A percentile compares a stretch with the other conserved stretches of the same genome.
phyloP scores from a whole-genome alignment of 2,329 filamentous ascomycete species.

The Gyromitra esculenta region DNA sequence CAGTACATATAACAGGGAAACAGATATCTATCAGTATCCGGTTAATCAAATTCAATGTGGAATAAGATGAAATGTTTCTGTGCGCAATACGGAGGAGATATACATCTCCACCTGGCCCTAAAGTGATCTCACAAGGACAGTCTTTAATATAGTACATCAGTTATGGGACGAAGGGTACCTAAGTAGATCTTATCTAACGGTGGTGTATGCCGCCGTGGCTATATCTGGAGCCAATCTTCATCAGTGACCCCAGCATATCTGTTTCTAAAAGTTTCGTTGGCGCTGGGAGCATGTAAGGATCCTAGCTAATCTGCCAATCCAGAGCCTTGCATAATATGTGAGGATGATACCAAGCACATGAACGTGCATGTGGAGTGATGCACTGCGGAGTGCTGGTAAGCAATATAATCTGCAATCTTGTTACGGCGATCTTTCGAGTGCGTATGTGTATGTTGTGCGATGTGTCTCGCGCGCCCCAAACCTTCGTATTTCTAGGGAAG shows the following conservation, averaged over 20 bases:
- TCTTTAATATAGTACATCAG: background rate
- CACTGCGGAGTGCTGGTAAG: background rate
- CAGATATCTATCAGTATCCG: background rate
- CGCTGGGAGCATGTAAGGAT: background rate
- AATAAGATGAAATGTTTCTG: background rate
- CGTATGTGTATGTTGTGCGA: background rate
- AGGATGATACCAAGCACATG: slow-evolving; percentile 21
- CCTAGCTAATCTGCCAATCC: slow-evolving; percentile 35
- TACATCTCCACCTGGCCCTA: background rate
- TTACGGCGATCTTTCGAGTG: slow-evolving; percentile 20
- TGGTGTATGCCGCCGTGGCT: background rate
- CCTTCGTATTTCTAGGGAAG: background rate
- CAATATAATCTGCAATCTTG: slow-evolving; percentile 13
- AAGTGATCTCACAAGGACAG: slow-evolving; percentile 7
- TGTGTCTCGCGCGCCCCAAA: background rate
- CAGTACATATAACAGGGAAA: background rate
- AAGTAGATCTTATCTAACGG: background rate
- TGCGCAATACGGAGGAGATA: background rate
- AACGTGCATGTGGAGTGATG: slow-evolving; percentile 1
- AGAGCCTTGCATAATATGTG: background rate
- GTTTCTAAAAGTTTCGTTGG: slow-evolving; percentile 20
- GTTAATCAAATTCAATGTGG: background rate
- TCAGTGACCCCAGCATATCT: background rate
- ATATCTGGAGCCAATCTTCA: background rate
- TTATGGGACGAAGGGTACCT: background rate